Base-by-base conservation (phyloP, 2,329 filamentous ascomycete genomes). In the Simplicillium sp. region DNA sequence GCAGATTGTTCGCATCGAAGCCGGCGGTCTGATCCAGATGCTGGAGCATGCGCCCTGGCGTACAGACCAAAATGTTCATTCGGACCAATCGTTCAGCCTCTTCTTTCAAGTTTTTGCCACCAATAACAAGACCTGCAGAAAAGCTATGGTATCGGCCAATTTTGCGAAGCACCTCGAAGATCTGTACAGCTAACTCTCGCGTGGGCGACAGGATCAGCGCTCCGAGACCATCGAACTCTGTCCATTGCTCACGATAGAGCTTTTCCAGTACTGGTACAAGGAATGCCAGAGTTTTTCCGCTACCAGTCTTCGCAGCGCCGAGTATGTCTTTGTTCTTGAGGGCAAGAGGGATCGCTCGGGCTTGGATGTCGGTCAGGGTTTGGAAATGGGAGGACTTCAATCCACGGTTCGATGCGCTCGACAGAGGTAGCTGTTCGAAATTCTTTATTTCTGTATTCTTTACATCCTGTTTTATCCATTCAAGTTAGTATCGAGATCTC, bases 11-110 rank as follows among this genome's bases (percentile, higher is more conserved):
- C 47, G 90, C 84, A 48, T 90, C 87, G 56, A 98, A 84, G 14
- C 83, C 80, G 1, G 87, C 86, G 0, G 90, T 97, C 67, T 96
- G 89, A 54, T 94, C 90, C 54, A 98, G 70, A 61, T 98, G 92
- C 62, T 98, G 92, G 51, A 97, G 66, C 74, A 98, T 94, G 29
- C 92, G 79, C 2, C 92, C 92, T 0, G 92, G 92, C 2, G 92
- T 98, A 55, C 89, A 94, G 9, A 98, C 87, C 18, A 98, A 66
- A 37, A 98, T 97, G 58, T 97, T 98, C 90, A 98, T 97, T 48
- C 87, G 78, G 3, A 79, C 77, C 45, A 98, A 59, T 29, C 89
- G 76, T 51, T 94, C 86, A 17, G 86, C 80, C 64, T 98, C 79
- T 54, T 96, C 89, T 55, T 85, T 82, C 53, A 96, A 57, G 58